Percentiles rank a stretch among this genome's conserved stretches.
Evolutionary conservation across 257 asterid species (phyloP).

Genomic region (Orobanche coerulescens): DNA sequence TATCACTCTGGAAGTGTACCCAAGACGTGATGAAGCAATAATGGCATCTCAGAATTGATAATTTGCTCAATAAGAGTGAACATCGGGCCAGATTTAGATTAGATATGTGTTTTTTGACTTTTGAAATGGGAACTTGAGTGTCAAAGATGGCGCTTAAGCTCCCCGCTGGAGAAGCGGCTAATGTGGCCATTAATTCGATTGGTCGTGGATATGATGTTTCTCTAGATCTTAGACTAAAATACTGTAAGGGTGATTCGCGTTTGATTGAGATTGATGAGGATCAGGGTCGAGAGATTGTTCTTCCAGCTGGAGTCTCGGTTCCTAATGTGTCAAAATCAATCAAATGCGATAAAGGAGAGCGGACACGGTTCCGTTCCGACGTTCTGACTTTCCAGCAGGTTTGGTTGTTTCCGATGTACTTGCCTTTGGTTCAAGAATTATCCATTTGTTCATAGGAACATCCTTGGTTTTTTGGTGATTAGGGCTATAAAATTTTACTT

Average conservation of each 20-base stretch:
- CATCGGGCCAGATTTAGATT: neutral
- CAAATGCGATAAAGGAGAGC: slow-evolving; percentile 95
- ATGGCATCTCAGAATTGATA: neutral
- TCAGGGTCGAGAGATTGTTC: slow-evolving; percentile 67
- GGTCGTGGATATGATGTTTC: slow-evolving; percentile 90
- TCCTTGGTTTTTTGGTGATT: neutral
- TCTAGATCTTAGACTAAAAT: slow-evolving; percentile 79
- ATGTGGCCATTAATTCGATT: slow-evolving; percentile 79
- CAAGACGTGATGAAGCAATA: neutral
- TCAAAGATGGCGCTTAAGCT: slow-evolving; percentile 75
- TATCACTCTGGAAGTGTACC: neutral
- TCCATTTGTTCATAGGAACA: neutral
- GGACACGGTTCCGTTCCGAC: slow-evolving; percentile 82
- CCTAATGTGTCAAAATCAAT: slow-evolving; percentile 71
- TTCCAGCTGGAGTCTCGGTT: slow-evolving; percentile 71
- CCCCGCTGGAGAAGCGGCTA: slow-evolving; percentile 79
- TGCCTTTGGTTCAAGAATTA: neutral
- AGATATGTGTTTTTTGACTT: slow-evolving; percentile 6
- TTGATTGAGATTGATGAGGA: slow-evolving; percentile 75
- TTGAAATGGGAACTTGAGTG: slow-evolving; percentile 17
- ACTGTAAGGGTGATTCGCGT: slow-evolving; percentile 78
- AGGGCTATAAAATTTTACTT: neutral
- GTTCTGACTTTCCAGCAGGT: slow-evolving; percentile 93
- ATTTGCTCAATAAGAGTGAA: slow-evolving; percentile 13
- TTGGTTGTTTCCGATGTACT: slow-evolving; percentile 17